phyloP scores from a whole-genome alignment of 148 eudicot genomes.

The Fagopyrum tataricum region DNA sequence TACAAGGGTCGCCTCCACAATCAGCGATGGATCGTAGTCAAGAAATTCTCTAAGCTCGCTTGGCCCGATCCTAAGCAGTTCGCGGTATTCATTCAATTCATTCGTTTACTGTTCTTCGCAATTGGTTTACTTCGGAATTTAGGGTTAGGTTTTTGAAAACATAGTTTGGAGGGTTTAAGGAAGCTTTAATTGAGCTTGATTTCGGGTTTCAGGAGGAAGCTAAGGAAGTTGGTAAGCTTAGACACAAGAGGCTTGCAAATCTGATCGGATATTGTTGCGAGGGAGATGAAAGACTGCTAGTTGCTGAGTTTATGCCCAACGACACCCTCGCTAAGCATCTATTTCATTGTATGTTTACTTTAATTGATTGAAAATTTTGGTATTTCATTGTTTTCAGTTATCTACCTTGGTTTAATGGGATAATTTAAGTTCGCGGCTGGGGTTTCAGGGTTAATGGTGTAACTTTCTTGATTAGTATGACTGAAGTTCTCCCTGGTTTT shows the following conservation, averaged over 20 bases:
- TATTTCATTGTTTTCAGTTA: background rate
- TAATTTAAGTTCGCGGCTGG: background rate
- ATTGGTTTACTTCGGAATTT: background rate
- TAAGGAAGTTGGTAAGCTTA: slow-evolving; percentile 82
- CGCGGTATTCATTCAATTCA: slow-evolving; percentile 33
- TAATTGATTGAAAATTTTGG: background rate
- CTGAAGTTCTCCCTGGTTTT: background rate
- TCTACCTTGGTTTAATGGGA: background rate
- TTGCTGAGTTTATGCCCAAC: slow-evolving; percentile 92
- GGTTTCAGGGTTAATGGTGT: background rate
- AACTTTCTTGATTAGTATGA: background rate
- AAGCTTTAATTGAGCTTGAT: slow-evolving; percentile 14
- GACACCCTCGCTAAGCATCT: slow-evolving; percentile 94
- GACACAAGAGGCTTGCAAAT: slow-evolving; percentile 79
- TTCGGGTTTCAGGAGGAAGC: slow-evolving; percentile 73
- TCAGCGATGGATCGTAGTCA: slow-evolving; percentile 63
- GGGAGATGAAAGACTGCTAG: slow-evolving; percentile 95
- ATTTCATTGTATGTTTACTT: slow-evolving; percentile 66
- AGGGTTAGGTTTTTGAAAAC: slow-evolving; percentile 10
- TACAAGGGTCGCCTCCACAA: slow-evolving; percentile 60
- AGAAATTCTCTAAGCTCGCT: slow-evolving; percentile 80
- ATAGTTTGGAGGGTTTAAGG: slow-evolving; percentile 10
- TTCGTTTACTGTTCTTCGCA: background rate
- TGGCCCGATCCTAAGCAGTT: slow-evolving; percentile 98
- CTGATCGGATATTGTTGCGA: slow-evolving; percentile 95